Conservation (phyloP, 129 eudicot species). For the Cynara cardunculus region DNA sequence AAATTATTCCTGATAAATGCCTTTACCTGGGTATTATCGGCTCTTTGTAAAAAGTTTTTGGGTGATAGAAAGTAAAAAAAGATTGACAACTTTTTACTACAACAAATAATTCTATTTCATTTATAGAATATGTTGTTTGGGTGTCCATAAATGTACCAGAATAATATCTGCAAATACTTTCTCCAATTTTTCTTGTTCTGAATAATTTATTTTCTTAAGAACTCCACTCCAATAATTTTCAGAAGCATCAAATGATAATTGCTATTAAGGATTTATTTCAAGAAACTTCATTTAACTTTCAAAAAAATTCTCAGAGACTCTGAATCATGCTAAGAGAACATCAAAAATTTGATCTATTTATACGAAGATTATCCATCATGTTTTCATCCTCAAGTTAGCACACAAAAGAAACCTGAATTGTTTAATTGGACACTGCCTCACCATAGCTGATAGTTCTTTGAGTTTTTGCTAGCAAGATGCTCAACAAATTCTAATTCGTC, state of each 20-base stretch:
- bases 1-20: too few species aligned
- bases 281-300: background rate
- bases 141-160: too few species aligned
- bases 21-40: too few species aligned
- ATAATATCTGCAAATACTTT: too few species aligned
- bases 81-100: too few species aligned
- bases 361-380: background rate
- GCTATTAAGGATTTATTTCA: background rate
- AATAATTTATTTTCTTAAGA: too few species aligned
- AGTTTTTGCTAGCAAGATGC: constrained; percentile 56
- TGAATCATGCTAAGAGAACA: background rate
- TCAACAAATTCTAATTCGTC: constrained; percentile 71
- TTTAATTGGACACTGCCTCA: constrained; percentile 29
- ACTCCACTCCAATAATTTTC: too few species aligned
- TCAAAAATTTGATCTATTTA: background rate
- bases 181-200: too few species aligned
- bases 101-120: too few species aligned
- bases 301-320: background rate
- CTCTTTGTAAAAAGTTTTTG: too few species aligned
- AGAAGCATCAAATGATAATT: background rate
- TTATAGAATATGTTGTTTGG: too few species aligned
- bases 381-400: background rate
- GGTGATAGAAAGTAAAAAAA: too few species aligned
- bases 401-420: background rate
- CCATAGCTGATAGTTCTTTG: constrained; percentile 97